Evolutionary conservation across 2,329 filamentous ascomycete species (phyloP).

Genomic region (Fusarium sp.): DNA sequence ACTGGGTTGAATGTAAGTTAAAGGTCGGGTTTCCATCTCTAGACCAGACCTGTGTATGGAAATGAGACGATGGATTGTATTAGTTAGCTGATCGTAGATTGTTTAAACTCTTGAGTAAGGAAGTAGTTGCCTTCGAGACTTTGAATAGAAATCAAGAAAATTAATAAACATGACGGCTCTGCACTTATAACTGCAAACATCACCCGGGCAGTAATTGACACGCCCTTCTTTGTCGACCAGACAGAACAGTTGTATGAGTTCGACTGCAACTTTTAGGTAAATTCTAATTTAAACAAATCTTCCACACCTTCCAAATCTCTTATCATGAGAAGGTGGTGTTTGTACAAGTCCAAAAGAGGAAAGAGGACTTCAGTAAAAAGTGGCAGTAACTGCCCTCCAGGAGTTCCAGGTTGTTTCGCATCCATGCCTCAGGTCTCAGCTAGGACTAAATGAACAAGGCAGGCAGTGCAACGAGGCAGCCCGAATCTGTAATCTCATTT

Average conservation of each 20-base stretch:
- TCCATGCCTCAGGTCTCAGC: conserved; percentile 43
- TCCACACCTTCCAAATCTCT: not conserved
- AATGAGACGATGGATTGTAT: not conserved
- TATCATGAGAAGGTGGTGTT: conserved; percentile 1
- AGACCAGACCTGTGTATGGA: not conserved
- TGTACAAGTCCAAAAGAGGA: conserved; percentile 40
- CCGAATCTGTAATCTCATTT: conserved; percentile 3
- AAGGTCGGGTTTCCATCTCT: not conserved
- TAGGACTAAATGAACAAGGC: conserved; percentile 30
- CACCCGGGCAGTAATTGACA: not conserved
- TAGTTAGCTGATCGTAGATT: not conserved
- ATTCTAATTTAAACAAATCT: not conserved
- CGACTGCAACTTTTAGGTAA: not conserved
- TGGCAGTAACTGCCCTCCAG: conserved; percentile 25
- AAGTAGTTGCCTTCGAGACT: not conserved
- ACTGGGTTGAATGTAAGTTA: not conserved
- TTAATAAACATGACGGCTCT: not conserved
- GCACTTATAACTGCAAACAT: not conserved
- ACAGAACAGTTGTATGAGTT: not conserved
- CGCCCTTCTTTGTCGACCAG: not conserved
- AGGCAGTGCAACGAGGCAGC: conserved; percentile 17
- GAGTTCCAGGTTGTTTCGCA: not conserved
- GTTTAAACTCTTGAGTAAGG: not conserved
- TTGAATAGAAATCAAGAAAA: not conserved
- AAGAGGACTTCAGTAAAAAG: conserved; percentile 39